Evolutionary conservation across 2,329 filamentous ascomycete species (phyloP), one percentile per base, ranked within the genome.

Genomic region (Pseudogymnoascus sp.): DNA sequence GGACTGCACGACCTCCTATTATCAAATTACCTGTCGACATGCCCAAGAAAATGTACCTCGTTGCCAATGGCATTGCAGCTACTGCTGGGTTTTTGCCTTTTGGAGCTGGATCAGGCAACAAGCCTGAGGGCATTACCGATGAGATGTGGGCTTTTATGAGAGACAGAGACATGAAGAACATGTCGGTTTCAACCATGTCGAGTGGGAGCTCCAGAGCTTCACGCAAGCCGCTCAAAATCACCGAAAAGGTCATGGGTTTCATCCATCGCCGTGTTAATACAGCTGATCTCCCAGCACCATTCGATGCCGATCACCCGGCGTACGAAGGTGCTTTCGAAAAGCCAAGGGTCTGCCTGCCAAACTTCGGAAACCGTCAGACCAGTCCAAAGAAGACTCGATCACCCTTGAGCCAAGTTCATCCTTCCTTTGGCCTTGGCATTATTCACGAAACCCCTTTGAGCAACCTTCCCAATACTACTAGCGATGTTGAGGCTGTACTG

Each of bases 191-290:
- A 54, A 54, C 29, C 29, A 17, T 21, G n/a, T 54, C 47, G 6
- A 33, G 47, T 15, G 15, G 33, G 15, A 54, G 15, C 15, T 54
- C 47, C 11, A 54, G 47, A 17, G 29, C 29, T 13, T 54, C 47
- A 35, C 29, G 47, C n/a, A 33, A 54, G 15, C 35, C 47, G 2
- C 15, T 54, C 17, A 21, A 54, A 11, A 54, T 54, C 29, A 33
- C 47, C n/a, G n/a, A n/a, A 21, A 54, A 54, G 10, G 47, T 54
- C 29, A 54, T 54, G 47, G 29, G 29, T 13, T 54, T 54, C 35
- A 54, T 54, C 47, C 47, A 54, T 21, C 47, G 47, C 47, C 47
- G 47, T 54, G 29, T 54, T 11, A 54, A 54, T 21, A 54, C 47
- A 15, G 29, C 29, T 8, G 47, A 54, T 10, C 5, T 15, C 15